Percentiles rank a stretch among this genome's conserved stretches.
Evolutionary conservation across 306 rosid genomes (phyloP).

Genomic region (Hippophae rhamnoides): DNA sequence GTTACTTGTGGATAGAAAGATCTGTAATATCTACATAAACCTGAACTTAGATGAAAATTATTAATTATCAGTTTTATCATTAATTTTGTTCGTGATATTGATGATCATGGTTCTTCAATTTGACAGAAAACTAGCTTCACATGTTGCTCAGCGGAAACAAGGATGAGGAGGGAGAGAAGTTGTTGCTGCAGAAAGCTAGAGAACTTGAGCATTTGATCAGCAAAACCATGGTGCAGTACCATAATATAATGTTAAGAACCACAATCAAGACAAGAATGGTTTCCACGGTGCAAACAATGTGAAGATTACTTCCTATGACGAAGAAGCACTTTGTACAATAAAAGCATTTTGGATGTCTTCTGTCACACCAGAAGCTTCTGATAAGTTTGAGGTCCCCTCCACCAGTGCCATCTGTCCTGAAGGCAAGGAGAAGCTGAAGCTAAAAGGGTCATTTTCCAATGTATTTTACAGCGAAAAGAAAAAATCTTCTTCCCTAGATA

Average conservation of each 20-base stretch:
- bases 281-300: conserved; percentile 99
- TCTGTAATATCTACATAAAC: too few relatives aligned
- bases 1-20: too few relatives aligned
- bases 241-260: conserved; percentile 64
- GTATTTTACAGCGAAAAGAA: conserved; percentile 55
- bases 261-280: conserved; percentile 59
- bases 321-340: conserved; percentile 96
- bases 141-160: conserved; percentile 70
- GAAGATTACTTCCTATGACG: conserved; percentile 85
- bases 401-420: conserved; percentile 67
- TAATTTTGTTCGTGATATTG: not conserved
- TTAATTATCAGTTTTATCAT: too few relatives aligned
- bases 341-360: conserved; percentile 99
- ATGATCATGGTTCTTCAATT: conserved; percentile 6
- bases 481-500: conserved; percentile 50
- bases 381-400: conserved; percentile 68
- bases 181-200: conserved; percentile 69
- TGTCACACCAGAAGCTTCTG: conserved; percentile 86
- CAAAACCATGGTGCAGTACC: conserved; percentile 97
- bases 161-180: conserved; percentile 72
- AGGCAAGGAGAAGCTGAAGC: conserved; percentile 81
- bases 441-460: conserved; percentile 76
- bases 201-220: conserved; percentile 95
- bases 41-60: too few relatives aligned
- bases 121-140: conserved; percentile 77